These are phyloP conservation scores for Phaffia australis DNA, from an alignment of 768 basidiomycete genomes.

Conservation along the genomic window DNA sequence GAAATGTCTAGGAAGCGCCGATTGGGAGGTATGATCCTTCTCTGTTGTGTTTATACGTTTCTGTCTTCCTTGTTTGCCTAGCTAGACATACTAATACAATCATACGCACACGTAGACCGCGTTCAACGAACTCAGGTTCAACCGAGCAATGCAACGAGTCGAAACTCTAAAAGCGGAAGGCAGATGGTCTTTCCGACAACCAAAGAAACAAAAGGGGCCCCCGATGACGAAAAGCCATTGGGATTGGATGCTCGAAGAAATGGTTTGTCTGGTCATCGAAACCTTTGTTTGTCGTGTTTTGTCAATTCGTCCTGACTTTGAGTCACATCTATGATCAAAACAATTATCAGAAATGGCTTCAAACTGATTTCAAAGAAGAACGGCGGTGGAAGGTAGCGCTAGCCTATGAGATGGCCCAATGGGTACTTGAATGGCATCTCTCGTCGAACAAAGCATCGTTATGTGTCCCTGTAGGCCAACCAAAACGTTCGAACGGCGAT, in stretches of 20 bases:
- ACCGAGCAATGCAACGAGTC: conserved; percentile 71
- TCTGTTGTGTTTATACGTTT: not conserved
- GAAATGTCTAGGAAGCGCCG: conserved; percentile 66
- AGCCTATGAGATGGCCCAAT: conserved; percentile 68
- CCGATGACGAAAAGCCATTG: conserved; percentile 64
- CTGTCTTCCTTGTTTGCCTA: conserved; percentile 7
- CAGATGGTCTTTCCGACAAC: conserved; percentile 86
- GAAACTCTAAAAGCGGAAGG: conserved; percentile 68
- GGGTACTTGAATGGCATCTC: conserved; percentile 79
- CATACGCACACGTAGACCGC: conserved; percentile 38
- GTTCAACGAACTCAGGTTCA: conserved; percentile 61
- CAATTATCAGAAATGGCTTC: conserved; percentile 79
- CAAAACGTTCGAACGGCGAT: not conserved
- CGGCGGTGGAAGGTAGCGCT: conserved; percentile 78
- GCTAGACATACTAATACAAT: conserved; percentile 34
- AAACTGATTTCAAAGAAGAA: conserved; percentile 88
- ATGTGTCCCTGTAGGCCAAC: conserved; percentile 41
- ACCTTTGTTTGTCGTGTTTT: not conserved
- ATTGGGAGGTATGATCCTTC: conserved; percentile 60
- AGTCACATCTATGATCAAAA: conserved; percentile 1
- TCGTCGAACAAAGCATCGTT: conserved; percentile 56
- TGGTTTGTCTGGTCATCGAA: conserved; percentile 48
- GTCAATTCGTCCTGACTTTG: not conserved
- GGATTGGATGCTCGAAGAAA: conserved; percentile 94
- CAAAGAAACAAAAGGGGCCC: conserved; percentile 80